Evolutionary conservation across 352 stramenopile species (phyloP).

Genomic region (Lagenidium giganteum): DNA sequence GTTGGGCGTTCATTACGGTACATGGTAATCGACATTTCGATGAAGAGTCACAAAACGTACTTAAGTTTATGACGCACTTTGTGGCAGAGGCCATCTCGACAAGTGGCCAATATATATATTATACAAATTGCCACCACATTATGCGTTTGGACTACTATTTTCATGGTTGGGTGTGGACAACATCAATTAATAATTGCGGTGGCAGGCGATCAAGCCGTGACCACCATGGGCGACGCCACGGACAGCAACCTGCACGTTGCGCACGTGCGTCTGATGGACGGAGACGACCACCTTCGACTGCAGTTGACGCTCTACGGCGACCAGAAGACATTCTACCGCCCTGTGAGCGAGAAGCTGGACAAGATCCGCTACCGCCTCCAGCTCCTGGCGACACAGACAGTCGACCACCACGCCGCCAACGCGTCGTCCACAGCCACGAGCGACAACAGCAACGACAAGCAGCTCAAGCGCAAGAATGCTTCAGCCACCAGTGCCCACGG

Average conservation of each 20-base stretch:
- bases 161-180: no score
- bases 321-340: slow-evolving; percentile 45
- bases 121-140: no score
- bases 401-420: no score
- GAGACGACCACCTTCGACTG: slow-evolving; percentile 45
- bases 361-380: slow-evolving; percentile 59
- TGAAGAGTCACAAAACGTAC: slow-evolving; percentile 11
- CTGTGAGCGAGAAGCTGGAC: slow-evolving; percentile 32
- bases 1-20: no score
- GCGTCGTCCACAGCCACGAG: not conserved
- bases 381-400: slow-evolving; percentile 34
- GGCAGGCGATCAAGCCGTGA: no score
- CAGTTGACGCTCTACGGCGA: slow-evolving; percentile 40
- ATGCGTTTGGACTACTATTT: no score
- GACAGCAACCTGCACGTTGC: slow-evolving; percentile 29
- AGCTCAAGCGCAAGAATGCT: slow-evolving; percentile 11
- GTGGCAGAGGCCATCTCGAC: slow-evolving; percentile 15
- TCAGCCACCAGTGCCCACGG: no score
- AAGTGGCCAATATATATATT: no score
- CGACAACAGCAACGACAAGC: slow-evolving; percentile 8
- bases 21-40: no score
- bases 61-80: slow-evolving; percentile 15
- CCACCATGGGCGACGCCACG: no score
- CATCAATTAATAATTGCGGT: no score
- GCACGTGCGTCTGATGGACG: slow-evolving; percentile 35